Evolutionary conservation across 169 alveolate species (phyloP).

Genomic region (Miamiensis avidus): DNA sequence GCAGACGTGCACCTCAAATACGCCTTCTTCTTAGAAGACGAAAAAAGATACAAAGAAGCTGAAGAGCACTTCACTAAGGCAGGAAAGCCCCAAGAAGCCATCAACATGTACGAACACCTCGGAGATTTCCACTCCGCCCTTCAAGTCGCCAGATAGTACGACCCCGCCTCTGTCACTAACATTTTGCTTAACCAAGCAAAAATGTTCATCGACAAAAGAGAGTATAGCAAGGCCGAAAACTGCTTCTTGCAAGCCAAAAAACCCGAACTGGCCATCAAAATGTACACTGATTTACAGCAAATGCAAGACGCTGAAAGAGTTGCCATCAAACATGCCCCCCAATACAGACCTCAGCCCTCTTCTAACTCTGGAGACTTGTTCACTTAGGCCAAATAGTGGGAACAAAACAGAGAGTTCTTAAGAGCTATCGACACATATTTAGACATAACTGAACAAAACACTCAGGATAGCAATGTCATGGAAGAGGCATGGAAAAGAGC

Average conservation of each 20-base stretch:
- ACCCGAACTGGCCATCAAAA: constrained; percentile 84
- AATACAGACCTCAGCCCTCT: constrained; percentile 75
- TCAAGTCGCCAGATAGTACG: constrained; percentile 87
- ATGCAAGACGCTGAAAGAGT: constrained; percentile 83
- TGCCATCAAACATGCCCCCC: constrained; percentile 90
- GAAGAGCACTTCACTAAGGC: constrained; percentile 91
- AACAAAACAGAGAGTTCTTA: constrained; percentile 80
- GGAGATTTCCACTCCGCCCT: constrained; percentile 91
- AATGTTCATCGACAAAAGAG: constrained; percentile 80
- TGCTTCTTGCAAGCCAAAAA: constrained; percentile 85
- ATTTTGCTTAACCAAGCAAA: constrained; percentile 85
- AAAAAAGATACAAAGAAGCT: constrained; percentile 88
- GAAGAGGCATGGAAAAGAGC: constrained; percentile 88
- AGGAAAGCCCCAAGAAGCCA: constrained; percentile 92
- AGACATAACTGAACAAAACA: constrained; percentile 70
- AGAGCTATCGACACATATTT: constrained; percentile 87
- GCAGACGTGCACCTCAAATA: constrained; percentile 89
- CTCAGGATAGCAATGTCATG: constrained; percentile 65
- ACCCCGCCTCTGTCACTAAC: constrained; percentile 76
- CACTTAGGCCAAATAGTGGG: constrained; percentile 83
- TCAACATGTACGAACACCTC: constrained; percentile 91
- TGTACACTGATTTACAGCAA: constrained; percentile 76
- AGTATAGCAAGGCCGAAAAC: constrained; percentile 86
- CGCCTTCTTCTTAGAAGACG: constrained; percentile 89
- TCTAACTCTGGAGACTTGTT: constrained; percentile 73